These are phyloP conservation scores for Rubroboletus pulcherrimus DNA, from an alignment of 768 basidiomycete genomes.

Conservation along the genomic window DNA sequence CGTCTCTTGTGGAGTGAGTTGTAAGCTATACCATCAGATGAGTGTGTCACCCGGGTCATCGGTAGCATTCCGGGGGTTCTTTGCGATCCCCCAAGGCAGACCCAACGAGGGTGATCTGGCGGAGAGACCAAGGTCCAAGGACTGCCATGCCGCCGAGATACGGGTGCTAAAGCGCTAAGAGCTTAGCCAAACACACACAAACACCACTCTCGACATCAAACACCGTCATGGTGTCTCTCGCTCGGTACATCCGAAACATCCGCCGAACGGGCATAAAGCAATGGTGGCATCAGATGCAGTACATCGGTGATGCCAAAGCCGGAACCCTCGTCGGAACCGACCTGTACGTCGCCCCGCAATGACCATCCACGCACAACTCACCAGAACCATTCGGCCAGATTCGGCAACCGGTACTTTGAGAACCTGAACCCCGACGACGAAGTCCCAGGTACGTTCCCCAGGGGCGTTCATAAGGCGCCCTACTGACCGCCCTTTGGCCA, in stretches of 20 bases:
- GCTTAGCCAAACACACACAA: slow-evolving; percentile 23
- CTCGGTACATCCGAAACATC: slow-evolving; percentile 72
- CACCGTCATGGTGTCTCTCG: slow-evolving; percentile 61
- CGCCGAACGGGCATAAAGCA: slow-evolving; percentile 73
- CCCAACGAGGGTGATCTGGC: no score
- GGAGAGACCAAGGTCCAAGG: no score
- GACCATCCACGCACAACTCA: not conserved
- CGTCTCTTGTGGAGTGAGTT: not conserved
- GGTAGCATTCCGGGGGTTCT: no score
- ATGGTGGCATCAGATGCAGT: slow-evolving; percentile 91
- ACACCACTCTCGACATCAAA: slow-evolving; percentile 8
- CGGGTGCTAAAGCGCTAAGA: not conserved
- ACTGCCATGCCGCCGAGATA: not conserved
- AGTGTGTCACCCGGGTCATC: no score
- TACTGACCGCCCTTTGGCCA: slow-evolving; percentile 25
- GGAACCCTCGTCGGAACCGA: slow-evolving; percentile 75
- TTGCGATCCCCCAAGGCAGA: not conserved
- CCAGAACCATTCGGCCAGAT: slow-evolving; percentile 42
- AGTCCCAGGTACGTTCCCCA: slow-evolving; percentile 62
- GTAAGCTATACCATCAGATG: not conserved
- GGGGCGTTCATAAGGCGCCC: not conserved
- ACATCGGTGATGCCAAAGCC: slow-evolving; percentile 91
- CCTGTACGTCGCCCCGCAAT: slow-evolving; percentile 54
- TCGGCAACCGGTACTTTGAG: slow-evolving; percentile 94
- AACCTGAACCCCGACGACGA: slow-evolving; percentile 86